These are phyloP conservation scores for Pestalotiopsis sp. DNA, from an alignment of 2,329 filamentous ascomycete genomes.

Conservation along the genomic window DNA sequence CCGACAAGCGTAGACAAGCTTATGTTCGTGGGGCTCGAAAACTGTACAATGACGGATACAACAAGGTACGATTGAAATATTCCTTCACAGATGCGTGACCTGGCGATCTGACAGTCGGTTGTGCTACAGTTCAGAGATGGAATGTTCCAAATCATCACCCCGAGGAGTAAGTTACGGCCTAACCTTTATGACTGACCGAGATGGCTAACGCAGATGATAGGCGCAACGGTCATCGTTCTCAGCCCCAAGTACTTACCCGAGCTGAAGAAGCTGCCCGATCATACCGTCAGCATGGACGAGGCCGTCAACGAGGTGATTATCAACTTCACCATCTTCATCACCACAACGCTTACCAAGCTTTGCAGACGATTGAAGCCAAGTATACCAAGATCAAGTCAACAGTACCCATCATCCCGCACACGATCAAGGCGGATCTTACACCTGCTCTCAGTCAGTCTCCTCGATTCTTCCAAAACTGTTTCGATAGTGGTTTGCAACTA, in stretches of 20 bases:
- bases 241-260: slow-evolving; percentile 1
- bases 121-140: slow-evolving; percentile 18
- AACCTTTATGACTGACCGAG: background rate
- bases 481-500: background rate
- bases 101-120: background rate
- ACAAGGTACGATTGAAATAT: slow-evolving; percentile 6
- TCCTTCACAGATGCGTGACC: background rate
- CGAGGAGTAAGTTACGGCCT: background rate
- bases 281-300: background rate
- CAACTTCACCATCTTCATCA: background rate
- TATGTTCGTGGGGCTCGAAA: slow-evolving; percentile 21
- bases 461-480: background rate
- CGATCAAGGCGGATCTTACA: slow-evolving; percentile 3
- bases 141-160: slow-evolving; percentile 16
- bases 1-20: slow-evolving; percentile 25
- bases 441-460: background rate
- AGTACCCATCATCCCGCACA: slow-evolving; percentile 17
- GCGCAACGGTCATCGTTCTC: background rate
- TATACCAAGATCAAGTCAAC: slow-evolving; percentile 6
- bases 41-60: slow-evolving; percentile 27
- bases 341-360: background rate
- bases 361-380: background rate
- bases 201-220: background rate
- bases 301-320: background rate
- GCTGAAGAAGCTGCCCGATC: background rate